These are phyloP conservation scores for Westerdykella aurantiaca DNA, from an alignment of 2,329 filamentous ascomycete species.

Conservation along the genomic window DNA sequence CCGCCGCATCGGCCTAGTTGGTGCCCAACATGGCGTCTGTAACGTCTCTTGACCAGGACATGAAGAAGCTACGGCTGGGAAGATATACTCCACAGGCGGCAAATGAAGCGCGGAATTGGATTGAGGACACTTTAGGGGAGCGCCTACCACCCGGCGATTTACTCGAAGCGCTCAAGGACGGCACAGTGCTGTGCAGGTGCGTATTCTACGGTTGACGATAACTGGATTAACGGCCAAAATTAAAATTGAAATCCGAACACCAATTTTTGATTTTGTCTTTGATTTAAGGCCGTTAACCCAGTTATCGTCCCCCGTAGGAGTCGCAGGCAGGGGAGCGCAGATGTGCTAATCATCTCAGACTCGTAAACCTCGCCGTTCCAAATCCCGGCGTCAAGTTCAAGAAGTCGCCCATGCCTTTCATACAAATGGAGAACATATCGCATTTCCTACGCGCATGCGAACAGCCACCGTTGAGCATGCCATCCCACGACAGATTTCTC, in stretches of 20 bases:
- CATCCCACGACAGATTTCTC: conserved; percentile 90
- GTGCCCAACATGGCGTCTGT: conserved; percentile 74
- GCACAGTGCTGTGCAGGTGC: conserved; percentile 86
- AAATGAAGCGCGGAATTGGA: conserved; percentile 78
- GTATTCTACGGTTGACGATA: too few relatives aligned
- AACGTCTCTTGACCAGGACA: conserved; percentile 86
- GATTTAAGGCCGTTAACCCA: too few relatives aligned
- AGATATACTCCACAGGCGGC: conserved; percentile 90
- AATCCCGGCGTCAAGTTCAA: conserved; percentile 84
- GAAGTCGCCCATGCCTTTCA: conserved; percentile 89
- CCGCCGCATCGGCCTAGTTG: conserved; percentile 6
- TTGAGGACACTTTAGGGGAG: conserved; percentile 74
- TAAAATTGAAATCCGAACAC: too few relatives aligned
- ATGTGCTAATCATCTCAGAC: conserved; percentile 44
- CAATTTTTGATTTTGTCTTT: too few relatives aligned
- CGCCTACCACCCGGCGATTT: conserved; percentile 68
- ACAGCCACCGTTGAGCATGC: conserved; percentile 74
- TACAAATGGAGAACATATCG: conserved; percentile 99
- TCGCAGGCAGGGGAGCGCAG: background rate
- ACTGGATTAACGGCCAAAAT: too few relatives aligned
- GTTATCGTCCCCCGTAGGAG: too few relatives aligned
- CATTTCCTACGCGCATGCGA: conserved; percentile 90
- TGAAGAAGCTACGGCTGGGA: conserved; percentile 86
- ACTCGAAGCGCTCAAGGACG: conserved; percentile 81
- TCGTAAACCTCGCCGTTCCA: conserved; percentile 73